Base-by-base conservation (phyloP, 306 rosid genomes). In the Benincasa hispida region DNA sequence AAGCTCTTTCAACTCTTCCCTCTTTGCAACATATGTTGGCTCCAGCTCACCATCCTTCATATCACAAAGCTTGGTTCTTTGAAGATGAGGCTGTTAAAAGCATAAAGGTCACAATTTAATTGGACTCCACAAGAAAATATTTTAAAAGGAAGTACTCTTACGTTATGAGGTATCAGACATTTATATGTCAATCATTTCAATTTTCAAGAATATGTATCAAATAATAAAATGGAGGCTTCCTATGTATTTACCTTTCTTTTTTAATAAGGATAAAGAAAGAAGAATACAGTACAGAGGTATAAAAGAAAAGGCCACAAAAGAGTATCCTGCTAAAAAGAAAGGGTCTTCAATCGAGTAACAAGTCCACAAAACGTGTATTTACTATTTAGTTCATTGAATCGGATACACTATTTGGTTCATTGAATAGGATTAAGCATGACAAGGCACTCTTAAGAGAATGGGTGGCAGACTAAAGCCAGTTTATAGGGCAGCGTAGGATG, bases 41-140 rank as follows among this genome's bases (percentile, higher is more conserved):
- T 94, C 99, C 45, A 94, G 97, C 63, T 90, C 99, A 47, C 63
- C 77, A 81, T 94, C 99, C 78, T 92, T 89, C 97, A 94, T 79
- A 62, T 94, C 99, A 82, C 99, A 94, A 72, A 94, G 99, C 84
- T 90, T 91, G 67, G 97, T 94, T 84, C 99, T 90, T 80, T 83
- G 87, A 78, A 94, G 85, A 87, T 94, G 99, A 77, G 99, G 99
- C 99, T 93, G 91, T 88, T 80, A 66, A 81, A 58, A 67, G 82
- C 80, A 81, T 80, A 78, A 82, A 37, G 48, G 57, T 48, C 50
- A 79, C 17, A 39, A 60, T 72, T 42, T 82, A 11, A 79, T 13
- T 68, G 34, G 5, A 72, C 13, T 72, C 24, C 75, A 4, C 75
- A 45, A 47, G 58, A 70, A 47, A 25, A 13, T 3, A 75, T 79